Evolutionary conservation across 2,329 filamentous ascomycete genomes (phyloP).

Genomic region (Immersiporthe knoxdaviesiana): DNA sequence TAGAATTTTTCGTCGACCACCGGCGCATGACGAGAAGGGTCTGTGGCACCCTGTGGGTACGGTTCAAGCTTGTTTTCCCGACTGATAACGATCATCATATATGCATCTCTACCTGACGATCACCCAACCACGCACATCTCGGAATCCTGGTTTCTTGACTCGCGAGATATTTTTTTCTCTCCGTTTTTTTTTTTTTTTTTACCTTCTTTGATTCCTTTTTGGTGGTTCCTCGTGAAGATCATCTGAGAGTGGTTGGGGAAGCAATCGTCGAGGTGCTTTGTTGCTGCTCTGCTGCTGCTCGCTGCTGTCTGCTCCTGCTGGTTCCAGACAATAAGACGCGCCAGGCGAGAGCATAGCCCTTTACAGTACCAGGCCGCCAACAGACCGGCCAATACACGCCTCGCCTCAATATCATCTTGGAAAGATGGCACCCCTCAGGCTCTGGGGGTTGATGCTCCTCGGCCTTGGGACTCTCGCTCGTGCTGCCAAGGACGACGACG

Average conservation of each 20-base stretch:
- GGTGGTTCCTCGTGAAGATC: not conserved
- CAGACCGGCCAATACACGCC: not conserved
- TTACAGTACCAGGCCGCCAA: conserved; percentile 1
- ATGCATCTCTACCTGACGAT: not conserved
- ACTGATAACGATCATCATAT: conserved; percentile 10
- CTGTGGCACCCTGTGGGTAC: not conserved
- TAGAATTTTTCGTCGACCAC: not conserved
- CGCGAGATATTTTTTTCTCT: not conserved
- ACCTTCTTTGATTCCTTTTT: too few species aligned
- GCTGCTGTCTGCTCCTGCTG: not conserved
- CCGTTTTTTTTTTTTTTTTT: not conserved
- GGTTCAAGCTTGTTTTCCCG: conserved; percentile 1
- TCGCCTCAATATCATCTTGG: not conserved
- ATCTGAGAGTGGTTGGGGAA: not conserved
- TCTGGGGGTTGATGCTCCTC: conserved; percentile 27
- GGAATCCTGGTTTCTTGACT: not conserved
- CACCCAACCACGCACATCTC: not conserved
- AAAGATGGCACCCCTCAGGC: conserved; percentile 26
- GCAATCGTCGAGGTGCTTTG: not conserved
- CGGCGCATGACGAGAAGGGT: not conserved
- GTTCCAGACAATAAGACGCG: not conserved
- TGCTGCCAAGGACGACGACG: conserved; percentile 11
- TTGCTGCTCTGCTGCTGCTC: not conserved
- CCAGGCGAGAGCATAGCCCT: not conserved
- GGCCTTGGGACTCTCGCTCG: conserved; percentile 20